Evolutionary conservation across 148 eudicot genomes (phyloP).

Genomic region (Cornus suecica): DNA sequence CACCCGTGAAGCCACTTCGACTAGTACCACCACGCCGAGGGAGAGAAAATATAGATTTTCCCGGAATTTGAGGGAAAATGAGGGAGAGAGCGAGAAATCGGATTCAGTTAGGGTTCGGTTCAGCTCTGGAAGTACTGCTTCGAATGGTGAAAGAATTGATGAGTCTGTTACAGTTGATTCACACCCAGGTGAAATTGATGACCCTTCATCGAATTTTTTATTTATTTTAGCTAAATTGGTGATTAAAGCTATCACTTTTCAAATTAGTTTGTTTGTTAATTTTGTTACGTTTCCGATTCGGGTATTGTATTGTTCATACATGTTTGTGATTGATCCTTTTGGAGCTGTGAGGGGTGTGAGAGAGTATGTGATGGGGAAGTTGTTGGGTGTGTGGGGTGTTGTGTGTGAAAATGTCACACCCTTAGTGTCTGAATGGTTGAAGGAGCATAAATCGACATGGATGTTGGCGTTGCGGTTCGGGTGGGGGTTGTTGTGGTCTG

Average conservation of each 20-base stretch:
- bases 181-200: conserved; percentile 20
- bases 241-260: conserved; percentile 58
- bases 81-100: conserved; percentile 13
- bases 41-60: conserved; percentile 16
- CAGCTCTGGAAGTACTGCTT: conserved; percentile 7
- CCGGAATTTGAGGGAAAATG: conserved; percentile 8
- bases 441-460: conserved; percentile 37
- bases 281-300: conserved; percentile 54
- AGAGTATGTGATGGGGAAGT: conserved; percentile 27
- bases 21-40: neutral
- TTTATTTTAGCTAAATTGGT: conserved; percentile 40
- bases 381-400: conserved; percentile 24
- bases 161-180: conserved; percentile 15
- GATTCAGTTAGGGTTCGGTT: conserved; percentile 12
- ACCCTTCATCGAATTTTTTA: conserved; percentile 27
- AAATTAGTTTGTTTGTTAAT: conserved; percentile 43
- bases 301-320: conserved; percentile 33
- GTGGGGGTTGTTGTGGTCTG: conserved; percentile 71
- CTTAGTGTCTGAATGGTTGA: conserved; percentile 34
- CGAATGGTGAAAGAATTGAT: conserved; percentile 6
- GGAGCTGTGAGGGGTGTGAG: conserved; percentile 25
- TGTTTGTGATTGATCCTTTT: conserved; percentile 44
- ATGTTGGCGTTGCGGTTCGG: conserved; percentile 46
- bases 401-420: conserved; percentile 21
- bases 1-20: neutral